These are phyloP conservation scores for Canavalia ensiformis DNA, from an alignment of 306 rosid genomes.

Conservation along the genomic window DNA sequence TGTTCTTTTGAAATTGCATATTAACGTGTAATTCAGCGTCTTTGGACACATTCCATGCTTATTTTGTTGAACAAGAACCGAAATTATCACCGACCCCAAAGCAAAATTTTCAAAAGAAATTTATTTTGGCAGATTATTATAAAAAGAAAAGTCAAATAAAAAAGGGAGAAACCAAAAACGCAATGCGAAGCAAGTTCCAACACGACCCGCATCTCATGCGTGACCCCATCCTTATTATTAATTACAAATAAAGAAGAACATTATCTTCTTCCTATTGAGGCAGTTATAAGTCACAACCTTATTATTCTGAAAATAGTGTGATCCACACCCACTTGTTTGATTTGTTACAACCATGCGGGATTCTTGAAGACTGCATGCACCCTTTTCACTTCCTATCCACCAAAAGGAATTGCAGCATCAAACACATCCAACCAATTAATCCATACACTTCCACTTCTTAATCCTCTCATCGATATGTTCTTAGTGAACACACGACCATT, in stretches of 20 bases:
- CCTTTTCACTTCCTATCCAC: conserved; percentile 75
- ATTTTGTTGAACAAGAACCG: too few relatives aligned
- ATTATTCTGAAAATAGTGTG: background rate
- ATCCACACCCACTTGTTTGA: background rate
- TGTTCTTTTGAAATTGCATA: too few relatives aligned
- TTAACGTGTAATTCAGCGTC: too few relatives aligned
- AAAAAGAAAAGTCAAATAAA: background rate
- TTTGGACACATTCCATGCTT: too few relatives aligned
- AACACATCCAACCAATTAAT: conserved; percentile 68
- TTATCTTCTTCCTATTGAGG: conserved; percentile 2
- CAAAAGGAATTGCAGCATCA: conserved; percentile 81
- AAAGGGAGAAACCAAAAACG: background rate
- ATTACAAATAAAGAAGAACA: background rate
- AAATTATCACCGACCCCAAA: too few relatives aligned
- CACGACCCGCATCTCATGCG: conserved; percentile 24
- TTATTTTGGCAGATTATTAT: too few relatives aligned
- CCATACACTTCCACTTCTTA: conserved; percentile 68
- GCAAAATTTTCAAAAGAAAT: too few relatives aligned
- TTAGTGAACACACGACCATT: conserved; percentile 71
- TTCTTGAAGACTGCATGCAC: conserved; percentile 64
- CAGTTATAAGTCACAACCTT: background rate
- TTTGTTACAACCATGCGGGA: conserved; percentile 66
- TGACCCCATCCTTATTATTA: background rate
- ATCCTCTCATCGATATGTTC: conserved; percentile 60
- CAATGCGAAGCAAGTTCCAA: background rate